phyloP scores from a whole-genome alignment of 371 early-diverging fungal species.

The Mucor racemosus region DNA sequence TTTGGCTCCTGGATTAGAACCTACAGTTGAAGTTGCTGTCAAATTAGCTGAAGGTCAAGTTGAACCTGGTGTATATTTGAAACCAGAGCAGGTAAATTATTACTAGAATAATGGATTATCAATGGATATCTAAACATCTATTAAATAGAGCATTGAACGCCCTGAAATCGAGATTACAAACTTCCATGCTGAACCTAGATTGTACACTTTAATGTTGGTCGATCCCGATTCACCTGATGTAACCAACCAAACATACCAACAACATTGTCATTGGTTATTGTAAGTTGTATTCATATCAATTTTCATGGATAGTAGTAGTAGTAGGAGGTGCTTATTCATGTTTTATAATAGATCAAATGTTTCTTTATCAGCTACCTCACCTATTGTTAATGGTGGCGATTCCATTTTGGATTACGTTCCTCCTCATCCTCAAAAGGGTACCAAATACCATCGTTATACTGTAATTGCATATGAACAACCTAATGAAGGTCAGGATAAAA shows the following conservation, averaged over 20 bases:
- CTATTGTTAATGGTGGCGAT: conserved; percentile 52
- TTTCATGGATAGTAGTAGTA: too few species aligned
- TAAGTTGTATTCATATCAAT: too few species aligned
- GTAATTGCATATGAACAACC: conserved; percentile 74
- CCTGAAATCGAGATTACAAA: conserved; percentile 65
- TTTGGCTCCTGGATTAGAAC: conserved; percentile 57
- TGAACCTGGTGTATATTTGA: conserved; percentile 63
- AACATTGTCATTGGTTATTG: conserved; percentile 72
- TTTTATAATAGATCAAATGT: conserved; percentile 64
- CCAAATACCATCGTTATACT: conserved; percentile 81
- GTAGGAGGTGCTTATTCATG: not conserved
- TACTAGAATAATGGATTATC: not conserved
- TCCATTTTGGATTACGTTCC: conserved; percentile 73
- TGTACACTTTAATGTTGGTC: conserved; percentile 76
- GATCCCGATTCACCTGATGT: conserved; percentile 77
- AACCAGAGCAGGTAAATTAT: conserved; percentile 53
- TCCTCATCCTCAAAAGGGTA: conserved; percentile 85
- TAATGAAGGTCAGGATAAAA: conserved; percentile 58
- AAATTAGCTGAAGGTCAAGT: conserved; percentile 42
- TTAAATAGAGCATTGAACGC: conserved; percentile 52
- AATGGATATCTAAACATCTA: not conserved
- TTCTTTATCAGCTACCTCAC: conserved; percentile 60
- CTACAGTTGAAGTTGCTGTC: conserved; percentile 57
- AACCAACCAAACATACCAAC: conserved; percentile 62
- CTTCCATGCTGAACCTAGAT: conserved; percentile 70